These are phyloP conservation scores for Pseudevernia furfuracea DNA, from an alignment of 495 filamentous ascomycete species.

Conservation along the genomic window DNA sequence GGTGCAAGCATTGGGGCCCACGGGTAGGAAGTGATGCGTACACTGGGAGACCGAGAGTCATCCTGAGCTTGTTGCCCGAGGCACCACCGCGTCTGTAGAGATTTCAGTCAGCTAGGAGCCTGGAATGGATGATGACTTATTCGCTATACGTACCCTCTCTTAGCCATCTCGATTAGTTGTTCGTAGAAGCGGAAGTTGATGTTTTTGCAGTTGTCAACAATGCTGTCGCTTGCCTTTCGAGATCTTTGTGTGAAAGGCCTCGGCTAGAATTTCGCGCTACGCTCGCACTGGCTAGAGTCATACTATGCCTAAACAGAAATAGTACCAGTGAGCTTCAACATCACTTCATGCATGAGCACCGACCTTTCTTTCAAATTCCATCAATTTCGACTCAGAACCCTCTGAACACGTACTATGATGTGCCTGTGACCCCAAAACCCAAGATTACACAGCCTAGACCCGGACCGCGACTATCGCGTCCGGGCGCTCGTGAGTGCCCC, in stretches of 20 bases:
- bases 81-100: conserved; percentile 67
- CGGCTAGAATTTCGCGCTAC: conserved; percentile 7
- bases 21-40: conserved; percentile 43
- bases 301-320: not conserved
- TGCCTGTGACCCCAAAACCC: not conserved
- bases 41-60: conserved; percentile 99
- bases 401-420: not conserved
- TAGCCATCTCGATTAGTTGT: conserved; percentile 43
- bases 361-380: conserved; percentile 9
- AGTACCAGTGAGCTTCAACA: not conserved
- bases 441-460: not conserved
- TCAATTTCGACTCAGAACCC: conserved; percentile 2
- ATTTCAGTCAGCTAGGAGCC: conserved; percentile 29
- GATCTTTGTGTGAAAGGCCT: conserved; percentile 12
- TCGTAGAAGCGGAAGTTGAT: conserved; percentile 6
- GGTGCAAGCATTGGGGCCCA: not conserved
- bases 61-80: conserved; percentile 99
- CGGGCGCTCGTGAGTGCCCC: not conserved
- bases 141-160: conserved; percentile 42
- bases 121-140: conserved; percentile 7
- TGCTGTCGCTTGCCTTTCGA: conserved; percentile 1
- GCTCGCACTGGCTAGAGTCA: not conserved
- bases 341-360: conserved; percentile 8
- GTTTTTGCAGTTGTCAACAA: not conserved
- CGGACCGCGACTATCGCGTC: not conserved